Percentiles rank a stretch among this genome's conserved stretches.
These are phyloP conservation scores for Xylaria sp. DNA, from an alignment of 2,329 filamentous ascomycete species.

Conservation along the genomic window DNA sequence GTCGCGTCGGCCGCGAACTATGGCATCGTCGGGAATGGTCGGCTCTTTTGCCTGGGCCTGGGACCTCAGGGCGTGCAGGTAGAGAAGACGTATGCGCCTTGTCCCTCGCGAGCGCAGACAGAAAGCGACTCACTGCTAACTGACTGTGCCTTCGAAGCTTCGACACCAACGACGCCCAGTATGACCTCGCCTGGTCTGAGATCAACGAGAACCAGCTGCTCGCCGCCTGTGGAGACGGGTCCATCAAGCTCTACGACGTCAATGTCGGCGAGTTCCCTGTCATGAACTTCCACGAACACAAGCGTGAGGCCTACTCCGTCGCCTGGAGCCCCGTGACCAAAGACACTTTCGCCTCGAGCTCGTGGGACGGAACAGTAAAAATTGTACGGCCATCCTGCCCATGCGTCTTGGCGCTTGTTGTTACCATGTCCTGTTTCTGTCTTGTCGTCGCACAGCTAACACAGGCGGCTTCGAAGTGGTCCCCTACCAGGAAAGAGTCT, in stretches of 20 bases:
- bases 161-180: slow-evolving; percentile 96
- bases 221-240: slow-evolving; percentile 90
- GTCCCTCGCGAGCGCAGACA: slow-evolving; percentile 2
- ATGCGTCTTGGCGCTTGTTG: background rate
- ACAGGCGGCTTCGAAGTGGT: slow-evolving; percentile 71
- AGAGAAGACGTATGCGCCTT: slow-evolving; percentile 76
- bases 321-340: slow-evolving; percentile 93
- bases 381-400: slow-evolving; percentile 63
- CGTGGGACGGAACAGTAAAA: slow-evolving; percentile 97
- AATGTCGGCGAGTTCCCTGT: slow-evolving; percentile 83
- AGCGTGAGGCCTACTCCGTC: slow-evolving; percentile 90
- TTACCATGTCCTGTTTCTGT: background rate
- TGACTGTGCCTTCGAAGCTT: slow-evolving; percentile 67
- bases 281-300: slow-evolving; percentile 92
- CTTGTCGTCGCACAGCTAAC: slow-evolving; percentile 21
- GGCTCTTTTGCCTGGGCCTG: slow-evolving; percentile 84
- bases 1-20: slow-evolving; percentile 94
- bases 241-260: slow-evolving; percentile 93
- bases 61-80: slow-evolving; percentile 85
- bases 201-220: slow-evolving; percentile 95
- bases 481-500: slow-evolving; percentile 78
- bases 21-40: slow-evolving; percentile 94
- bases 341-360: slow-evolving; percentile 88
- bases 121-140: slow-evolving; percentile 26
- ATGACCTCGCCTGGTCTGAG: slow-evolving; percentile 95